phyloP scores from a whole-genome alignment of 495 filamentous ascomycete genomes.

The Pyrenula massariospora region DNA sequence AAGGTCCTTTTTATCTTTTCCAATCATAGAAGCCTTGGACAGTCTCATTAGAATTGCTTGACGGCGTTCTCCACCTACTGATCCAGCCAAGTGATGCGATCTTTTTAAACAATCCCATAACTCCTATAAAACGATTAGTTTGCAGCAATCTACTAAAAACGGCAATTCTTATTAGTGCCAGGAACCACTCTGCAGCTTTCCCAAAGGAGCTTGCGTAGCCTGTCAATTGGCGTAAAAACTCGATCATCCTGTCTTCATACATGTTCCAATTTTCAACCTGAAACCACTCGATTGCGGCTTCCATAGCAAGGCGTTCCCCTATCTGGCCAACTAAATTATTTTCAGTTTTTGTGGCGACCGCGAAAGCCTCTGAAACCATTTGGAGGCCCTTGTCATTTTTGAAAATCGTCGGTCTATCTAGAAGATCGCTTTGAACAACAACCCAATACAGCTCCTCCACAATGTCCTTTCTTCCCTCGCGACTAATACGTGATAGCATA shows the following conservation, averaged over 20 bases:
- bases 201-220: not conserved
- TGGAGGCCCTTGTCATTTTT: not conserved
- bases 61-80: too few species aligned
- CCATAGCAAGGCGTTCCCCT: not conserved
- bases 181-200: not conserved
- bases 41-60: too few species aligned
- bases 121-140: too few species aligned
- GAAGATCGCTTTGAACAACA: not conserved
- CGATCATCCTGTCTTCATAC: not conserved
- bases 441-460: not conserved
- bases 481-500: not conserved
- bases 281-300: not conserved
- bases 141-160: too few species aligned
- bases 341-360: not conserved
- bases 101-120: not conserved
- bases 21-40: too few species aligned
- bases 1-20: too few species aligned
- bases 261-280: not conserved
- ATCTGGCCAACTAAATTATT: not conserved
- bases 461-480: not conserved
- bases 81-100: too few species aligned
- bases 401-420: not conserved
- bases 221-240: not conserved
- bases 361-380: not conserved
- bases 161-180: not conserved